Percentiles rank a stretch among this genome's conserved stretches.
phyloP scores from a whole-genome alignment of 2,329 filamentous ascomycete species.

The Nigrograna mackinnonii region DNA sequence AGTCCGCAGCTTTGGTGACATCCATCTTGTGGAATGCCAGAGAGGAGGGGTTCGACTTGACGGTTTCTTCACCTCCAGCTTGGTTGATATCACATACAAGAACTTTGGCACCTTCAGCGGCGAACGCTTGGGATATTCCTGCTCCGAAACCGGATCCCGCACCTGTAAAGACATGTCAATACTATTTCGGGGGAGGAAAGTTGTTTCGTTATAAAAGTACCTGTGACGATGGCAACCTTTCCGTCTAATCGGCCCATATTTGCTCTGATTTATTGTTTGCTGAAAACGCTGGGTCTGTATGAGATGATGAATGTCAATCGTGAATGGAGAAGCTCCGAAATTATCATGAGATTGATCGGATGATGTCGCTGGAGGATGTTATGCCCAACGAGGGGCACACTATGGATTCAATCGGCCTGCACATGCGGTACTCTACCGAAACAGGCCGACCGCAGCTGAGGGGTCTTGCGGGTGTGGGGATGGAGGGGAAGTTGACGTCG shows the following conservation, averaged over 20 bases:
- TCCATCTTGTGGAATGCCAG: constrained; percentile 49
- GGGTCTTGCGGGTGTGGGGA: not conserved
- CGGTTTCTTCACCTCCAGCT: constrained; percentile 55
- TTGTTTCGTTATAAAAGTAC: constrained; percentile 22
- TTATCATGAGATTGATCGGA: too few species aligned
- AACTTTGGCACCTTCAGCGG: constrained; percentile 63
- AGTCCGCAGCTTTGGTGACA: constrained; percentile 57
- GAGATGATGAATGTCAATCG: too few species aligned
- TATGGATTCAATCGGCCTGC: too few species aligned
- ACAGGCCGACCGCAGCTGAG: not conserved
- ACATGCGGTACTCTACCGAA: too few species aligned
- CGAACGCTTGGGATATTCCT: constrained; percentile 63
- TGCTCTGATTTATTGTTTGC: too few species aligned
- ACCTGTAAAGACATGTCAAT: constrained; percentile 38
- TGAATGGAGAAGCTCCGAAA: too few species aligned
- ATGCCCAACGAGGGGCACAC: too few species aligned
- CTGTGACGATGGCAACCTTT: constrained; percentile 62
- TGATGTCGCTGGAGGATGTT: too few species aligned
- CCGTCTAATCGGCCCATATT: constrained; percentile 50
- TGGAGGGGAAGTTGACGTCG: not conserved
- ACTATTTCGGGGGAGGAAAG: constrained; percentile 1
- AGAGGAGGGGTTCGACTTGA: constrained; percentile 41
- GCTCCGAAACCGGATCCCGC: constrained; percentile 67
- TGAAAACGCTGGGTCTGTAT: too few species aligned
- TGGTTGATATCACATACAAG: constrained; percentile 65